Percentiles rank a stretch among this genome's conserved stretches.
These are phyloP conservation scores for Piedraia hortae DNA, from an alignment of 2,329 filamentous ascomycete genomes.

Conservation along the genomic window DNA sequence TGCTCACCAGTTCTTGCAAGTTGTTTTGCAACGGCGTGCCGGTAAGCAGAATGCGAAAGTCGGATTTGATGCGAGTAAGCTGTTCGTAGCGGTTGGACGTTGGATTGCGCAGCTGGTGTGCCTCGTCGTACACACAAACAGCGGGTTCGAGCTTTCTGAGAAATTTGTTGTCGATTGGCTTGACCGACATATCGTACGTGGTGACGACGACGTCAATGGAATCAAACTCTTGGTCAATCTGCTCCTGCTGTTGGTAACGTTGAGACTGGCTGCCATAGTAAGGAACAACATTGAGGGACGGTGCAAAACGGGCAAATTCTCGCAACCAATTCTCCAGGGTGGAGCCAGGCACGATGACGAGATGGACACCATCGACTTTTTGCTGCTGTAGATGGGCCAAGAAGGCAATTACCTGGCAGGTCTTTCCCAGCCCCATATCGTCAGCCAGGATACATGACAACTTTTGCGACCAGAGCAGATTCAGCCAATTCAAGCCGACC, in stretches of 20 bases:
- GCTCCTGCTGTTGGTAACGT: conserved; percentile 37
- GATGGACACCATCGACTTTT: conserved; percentile 39
- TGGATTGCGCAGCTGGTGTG: conserved; percentile 75
- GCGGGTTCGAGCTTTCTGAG: conserved; percentile 27
- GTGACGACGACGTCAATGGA: conserved; percentile 43
- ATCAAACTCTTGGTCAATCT: conserved; percentile 35
- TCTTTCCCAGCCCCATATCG: conserved; percentile 90
- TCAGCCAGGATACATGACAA: conserved; percentile 83
- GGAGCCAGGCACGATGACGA: conserved; percentile 77
- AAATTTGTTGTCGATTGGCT: conserved; percentile 34
- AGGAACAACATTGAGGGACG: conserved; percentile 39
- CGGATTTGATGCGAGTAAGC: conserved; percentile 45
- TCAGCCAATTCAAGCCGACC: conserved; percentile 84
- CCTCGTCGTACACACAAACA: conserved; percentile 68
- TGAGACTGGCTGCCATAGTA: conserved; percentile 46
- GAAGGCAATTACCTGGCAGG: conserved; percentile 84
- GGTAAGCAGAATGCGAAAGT: conserved; percentile 66
- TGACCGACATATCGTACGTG: conserved; percentile 37
- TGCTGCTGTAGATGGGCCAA: conserved; percentile 56
- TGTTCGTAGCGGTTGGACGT: conserved; percentile 57
- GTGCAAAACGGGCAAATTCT: conserved; percentile 73
- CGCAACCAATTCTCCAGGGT: conserved; percentile 88
- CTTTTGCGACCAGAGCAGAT: conserved; percentile 48
- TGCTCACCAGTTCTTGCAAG: conserved; percentile 64
- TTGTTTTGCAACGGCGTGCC: conserved; percentile 92